Base-by-base conservation (phyloP, 352 stramenopile species). In the Pythium sp. region DNA sequence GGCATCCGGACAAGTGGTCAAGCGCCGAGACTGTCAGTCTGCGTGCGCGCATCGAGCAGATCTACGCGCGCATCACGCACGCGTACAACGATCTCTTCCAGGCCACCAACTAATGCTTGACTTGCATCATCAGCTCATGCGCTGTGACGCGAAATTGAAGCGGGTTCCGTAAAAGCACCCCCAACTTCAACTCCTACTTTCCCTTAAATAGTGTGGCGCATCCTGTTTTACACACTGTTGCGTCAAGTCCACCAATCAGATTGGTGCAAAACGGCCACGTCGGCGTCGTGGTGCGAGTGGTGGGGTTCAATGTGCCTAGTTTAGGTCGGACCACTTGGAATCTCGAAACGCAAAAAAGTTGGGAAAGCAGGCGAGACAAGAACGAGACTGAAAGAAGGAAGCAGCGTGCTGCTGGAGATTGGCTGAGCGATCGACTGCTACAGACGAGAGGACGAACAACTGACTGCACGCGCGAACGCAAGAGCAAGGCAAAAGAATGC, bases 1-100 rank as follows among this genome's bases (percentile, higher is more conserved):
- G 82, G 81, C 82, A 92, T 70, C 82, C 84, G 9, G 84, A 92
- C 72, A 90, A 88, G 69, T 90, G 84, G 81, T 67, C 78, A 28
- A 62, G 73, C 36, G 43, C 57, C 7, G 56, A 74, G 32, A 68
- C 72, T 58, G 55, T 67, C n/a, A n/a, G 58, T 4, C 67, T 85
- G 67, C 81, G 73, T 5, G 59, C 62, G 3, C 65, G 76, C 54
- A 67, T 81, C 5, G 49, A 71, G 12, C 60, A 66, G 32, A 59
- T 84, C 38, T 90, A 79, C 71, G 59, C 70, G 20, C 77, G 80
- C 34, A 70, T 92, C 49, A 86, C 76, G 7, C 43, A 75, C 22
- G 80, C 81, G 4, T 92, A 89, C 59, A 60, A 79, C 43, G 56
- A 80, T 70, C 76, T 91, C 55, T 60, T 73, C 11, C 55, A 28